These are phyloP conservation scores for Durotheca rogersii DNA, from an alignment of 495 filamentous ascomycete species.

Conservation along the genomic window DNA sequence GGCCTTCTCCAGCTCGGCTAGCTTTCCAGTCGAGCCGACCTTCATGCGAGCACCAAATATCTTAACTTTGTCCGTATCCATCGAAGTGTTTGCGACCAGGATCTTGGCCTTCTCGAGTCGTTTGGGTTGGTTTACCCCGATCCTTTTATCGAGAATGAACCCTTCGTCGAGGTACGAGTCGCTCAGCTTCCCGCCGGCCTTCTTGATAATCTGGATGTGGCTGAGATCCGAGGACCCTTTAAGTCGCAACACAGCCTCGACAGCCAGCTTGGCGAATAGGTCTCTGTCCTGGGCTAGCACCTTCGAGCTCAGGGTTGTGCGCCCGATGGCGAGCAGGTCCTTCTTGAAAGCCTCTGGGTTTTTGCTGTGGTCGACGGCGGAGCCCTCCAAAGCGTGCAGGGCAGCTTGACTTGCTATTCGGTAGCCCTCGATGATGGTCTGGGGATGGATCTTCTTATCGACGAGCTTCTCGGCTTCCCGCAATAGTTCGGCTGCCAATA, in stretches of 20 bases:
- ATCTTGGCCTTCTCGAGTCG: constrained; percentile 97
- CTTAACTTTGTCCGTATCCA: constrained; percentile 99
- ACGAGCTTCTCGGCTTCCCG: constrained; percentile 97
- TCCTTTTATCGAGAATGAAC: constrained; percentile 98
- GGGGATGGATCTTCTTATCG: constrained; percentile 95
- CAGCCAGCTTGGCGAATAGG: constrained; percentile 88
- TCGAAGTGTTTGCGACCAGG: constrained; percentile 92
- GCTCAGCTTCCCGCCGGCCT: constrained; percentile 93
- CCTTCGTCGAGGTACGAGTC: constrained; percentile 98
- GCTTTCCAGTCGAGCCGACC: constrained; percentile 90
- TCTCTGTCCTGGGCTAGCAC: constrained; percentile 90
- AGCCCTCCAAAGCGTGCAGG: constrained; percentile 75
- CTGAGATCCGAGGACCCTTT: constrained; percentile 92
- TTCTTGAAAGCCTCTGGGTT: constrained; percentile 80
- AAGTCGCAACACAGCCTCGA: constrained; percentile 86
- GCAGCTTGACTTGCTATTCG: constrained; percentile 92
- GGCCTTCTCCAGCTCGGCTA: constrained; percentile 95
- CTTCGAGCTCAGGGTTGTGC: constrained; percentile 97
- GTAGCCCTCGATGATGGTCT: constrained; percentile 99
- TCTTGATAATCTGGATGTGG: constrained; percentile 99
- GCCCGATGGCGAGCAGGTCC: constrained; percentile 86
- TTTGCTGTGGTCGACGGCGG: constrained; percentile 84
- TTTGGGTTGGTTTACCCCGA: constrained; percentile 98
- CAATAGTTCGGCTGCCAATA: constrained; percentile 90
- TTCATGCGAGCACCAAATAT: constrained; percentile 97